These are phyloP conservation scores for Spencermartinsiella europaea DNA, from an alignment of 805 yeast species.

Conservation along the genomic window DNA sequence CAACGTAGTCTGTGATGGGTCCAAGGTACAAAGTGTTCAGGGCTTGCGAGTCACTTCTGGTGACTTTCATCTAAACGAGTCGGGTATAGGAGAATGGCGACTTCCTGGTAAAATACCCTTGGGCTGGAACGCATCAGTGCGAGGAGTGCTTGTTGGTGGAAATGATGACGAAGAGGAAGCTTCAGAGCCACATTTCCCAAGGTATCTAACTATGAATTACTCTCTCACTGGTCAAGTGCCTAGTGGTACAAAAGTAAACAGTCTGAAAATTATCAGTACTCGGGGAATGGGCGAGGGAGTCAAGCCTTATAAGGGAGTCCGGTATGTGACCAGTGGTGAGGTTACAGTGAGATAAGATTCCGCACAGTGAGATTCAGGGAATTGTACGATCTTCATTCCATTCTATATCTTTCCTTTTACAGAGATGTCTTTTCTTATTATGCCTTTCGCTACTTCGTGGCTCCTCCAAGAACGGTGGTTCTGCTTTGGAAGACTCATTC, in stretches of 20 bases:
- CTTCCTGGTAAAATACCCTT: constrained; percentile 52
- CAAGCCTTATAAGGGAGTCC: constrained; percentile 88
- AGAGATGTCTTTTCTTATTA: no score
- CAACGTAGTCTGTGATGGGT: constrained; percentile 34
- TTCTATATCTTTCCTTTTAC: no score
- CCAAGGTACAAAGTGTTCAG: constrained; percentile 22
- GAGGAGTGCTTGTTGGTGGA: constrained; percentile 45
- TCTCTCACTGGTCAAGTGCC: constrained; percentile 63
- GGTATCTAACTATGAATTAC: constrained; percentile 48
- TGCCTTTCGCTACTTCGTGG: no score
- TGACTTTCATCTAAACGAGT: constrained; percentile 53
- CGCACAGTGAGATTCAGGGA: no score
- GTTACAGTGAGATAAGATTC: background rate
- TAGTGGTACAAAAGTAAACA: constrained; percentile 66
- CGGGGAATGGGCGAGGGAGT: constrained; percentile 55
- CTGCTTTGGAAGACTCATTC: no score
- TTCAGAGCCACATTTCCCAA: constrained; percentile 32
- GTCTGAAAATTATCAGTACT: constrained; percentile 52
- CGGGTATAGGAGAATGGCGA: constrained; percentile 61
- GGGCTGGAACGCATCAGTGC: constrained; percentile 63
- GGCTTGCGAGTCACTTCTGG: constrained; percentile 70
- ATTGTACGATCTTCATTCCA: no score
- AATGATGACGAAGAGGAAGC: constrained; percentile 19
- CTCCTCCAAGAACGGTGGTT: no score
- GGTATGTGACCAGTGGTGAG: constrained; percentile 57